Conservation (phyloP, 2,329 filamentous ascomycete genomes). For the Pestalotiopsis sp. region DNA sequence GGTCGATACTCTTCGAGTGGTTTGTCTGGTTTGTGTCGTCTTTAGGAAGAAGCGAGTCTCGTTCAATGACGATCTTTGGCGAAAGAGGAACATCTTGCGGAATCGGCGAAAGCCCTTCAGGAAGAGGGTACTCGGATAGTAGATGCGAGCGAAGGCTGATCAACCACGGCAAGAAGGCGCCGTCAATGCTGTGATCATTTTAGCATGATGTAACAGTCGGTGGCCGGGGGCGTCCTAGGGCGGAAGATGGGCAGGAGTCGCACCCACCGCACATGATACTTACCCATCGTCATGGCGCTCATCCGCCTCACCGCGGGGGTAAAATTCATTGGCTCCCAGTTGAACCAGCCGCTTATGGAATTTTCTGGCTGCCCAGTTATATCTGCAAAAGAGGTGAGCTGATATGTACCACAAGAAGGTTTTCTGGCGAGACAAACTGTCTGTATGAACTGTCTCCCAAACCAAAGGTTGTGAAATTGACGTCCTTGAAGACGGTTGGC, state of each 20-base stretch:
- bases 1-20: neutral
- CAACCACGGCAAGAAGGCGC: conserved; percentile 79
- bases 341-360: conserved; percentile 82
- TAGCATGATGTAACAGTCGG: neutral
- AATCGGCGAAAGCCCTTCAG: conserved; percentile 68
- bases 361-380: conserved; percentile 92
- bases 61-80: conserved; percentile 68
- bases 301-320: conserved; percentile 83
- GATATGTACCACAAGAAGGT: neutral
- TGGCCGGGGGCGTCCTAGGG: neutral
- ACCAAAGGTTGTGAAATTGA: conserved; percentile 85
- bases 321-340: conserved; percentile 78
- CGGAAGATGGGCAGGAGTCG: neutral
- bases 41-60: conserved; percentile 23
- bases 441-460: conserved; percentile 93
- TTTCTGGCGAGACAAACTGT: conserved; percentile 60
- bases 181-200: conserved; percentile 69
- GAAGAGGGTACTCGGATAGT: conserved; percentile 69
- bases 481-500: conserved; percentile 65
- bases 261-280: conserved; percentile 23
- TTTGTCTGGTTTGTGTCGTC: conserved; percentile 13
- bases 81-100: conserved; percentile 74
- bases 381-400: conserved; percentile 51
- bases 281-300: conserved; percentile 93
- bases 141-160: conserved; percentile 68